phyloP scores from a whole-genome alignment of 768 basidiomycete species.

The Termitomyces sp. region DNA sequence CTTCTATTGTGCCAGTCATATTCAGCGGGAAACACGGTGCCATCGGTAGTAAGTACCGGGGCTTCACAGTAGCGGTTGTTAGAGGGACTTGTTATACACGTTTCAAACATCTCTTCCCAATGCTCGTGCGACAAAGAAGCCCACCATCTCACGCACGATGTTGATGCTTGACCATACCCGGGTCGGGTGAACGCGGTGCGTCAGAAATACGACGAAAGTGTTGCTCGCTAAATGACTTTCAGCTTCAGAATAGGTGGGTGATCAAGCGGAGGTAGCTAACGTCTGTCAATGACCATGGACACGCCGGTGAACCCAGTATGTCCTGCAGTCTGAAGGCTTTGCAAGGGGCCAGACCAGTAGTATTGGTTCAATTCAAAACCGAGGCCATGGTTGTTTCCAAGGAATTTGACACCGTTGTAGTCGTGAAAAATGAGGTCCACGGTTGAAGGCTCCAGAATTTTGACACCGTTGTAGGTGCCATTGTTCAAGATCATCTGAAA shows the following conservation, averaged over 20 bases:
- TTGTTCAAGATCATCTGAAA: slow-evolving; percentile 29
- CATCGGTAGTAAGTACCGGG: no score
- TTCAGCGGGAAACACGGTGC: no score
- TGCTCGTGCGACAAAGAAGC: slow-evolving; percentile 22
- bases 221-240: slow-evolving; percentile 23
- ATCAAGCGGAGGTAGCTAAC: slow-evolving; percentile 14
- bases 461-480: slow-evolving; percentile 24
- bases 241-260: neutral
- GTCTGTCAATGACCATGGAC: slow-evolving; percentile 27
- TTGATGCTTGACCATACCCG: slow-evolving; percentile 29
- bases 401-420: slow-evolving; percentile 25
- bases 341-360: slow-evolving; percentile 29
- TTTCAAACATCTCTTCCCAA: slow-evolving; percentile 18
- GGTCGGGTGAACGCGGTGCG: slow-evolving; percentile 28
- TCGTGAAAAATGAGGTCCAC: slow-evolving; percentile 29
- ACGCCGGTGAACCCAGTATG: slow-evolving; percentile 29
- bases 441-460: slow-evolving; percentile 23
- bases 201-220: slow-evolving; percentile 28
- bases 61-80: no score
- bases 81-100: no score
- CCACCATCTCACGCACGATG: slow-evolving; percentile 23
- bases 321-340: slow-evolving; percentile 26
- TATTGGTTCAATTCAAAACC: slow-evolving; percentile 28
- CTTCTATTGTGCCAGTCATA: no score
- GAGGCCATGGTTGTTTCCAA: slow-evolving; percentile 26